phyloP scores from a whole-genome alignment of 2,329 filamentous ascomycete species.

The Pseudogymnoascus pannorum region DNA sequence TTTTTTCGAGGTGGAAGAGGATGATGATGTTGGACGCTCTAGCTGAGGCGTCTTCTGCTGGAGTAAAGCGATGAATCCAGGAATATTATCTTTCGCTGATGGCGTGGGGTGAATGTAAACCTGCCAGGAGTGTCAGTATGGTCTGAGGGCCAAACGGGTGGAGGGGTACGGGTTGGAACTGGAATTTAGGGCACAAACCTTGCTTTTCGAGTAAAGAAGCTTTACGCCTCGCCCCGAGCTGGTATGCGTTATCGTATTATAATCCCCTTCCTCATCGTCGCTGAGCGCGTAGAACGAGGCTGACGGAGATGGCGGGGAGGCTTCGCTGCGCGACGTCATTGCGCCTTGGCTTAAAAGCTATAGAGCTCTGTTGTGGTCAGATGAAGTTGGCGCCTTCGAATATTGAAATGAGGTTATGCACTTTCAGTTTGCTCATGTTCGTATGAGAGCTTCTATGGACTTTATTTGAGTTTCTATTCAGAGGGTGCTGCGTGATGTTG shows the following conservation, averaged over 20 bases:
- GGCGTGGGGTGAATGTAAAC: conserved; percentile 95
- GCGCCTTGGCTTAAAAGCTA: conserved; percentile 8
- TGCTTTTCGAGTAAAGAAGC: conserved; percentile 92
- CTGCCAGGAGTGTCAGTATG: conserved; percentile 36
- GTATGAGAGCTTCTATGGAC: neutral
- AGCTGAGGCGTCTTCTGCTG: conserved; percentile 65
- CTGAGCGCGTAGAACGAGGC: conserved; percentile 92
- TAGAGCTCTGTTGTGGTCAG: neutral
- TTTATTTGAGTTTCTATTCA: neutral
- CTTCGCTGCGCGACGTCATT: conserved; percentile 26
- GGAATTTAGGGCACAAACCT: conserved; percentile 46
- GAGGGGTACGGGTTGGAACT: conserved; percentile 18
- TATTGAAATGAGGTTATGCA: neutral
- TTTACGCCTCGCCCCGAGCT: conserved; percentile 79
- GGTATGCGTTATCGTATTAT: conserved; percentile 83
- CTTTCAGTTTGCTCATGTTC: neutral
- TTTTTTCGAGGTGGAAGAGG: conserved; percentile 34
- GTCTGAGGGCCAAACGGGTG: conserved; percentile 15
- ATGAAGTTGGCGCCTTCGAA: neutral
- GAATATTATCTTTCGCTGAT: conserved; percentile 89
- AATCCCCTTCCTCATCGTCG: conserved; percentile 92
- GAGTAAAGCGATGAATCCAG: conserved; percentile 85
- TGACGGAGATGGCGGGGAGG: conserved; percentile 57
- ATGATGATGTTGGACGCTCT: conserved; percentile 24
- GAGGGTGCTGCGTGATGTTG: conserved; percentile 1